A percentile compares a stretch with the other conserved stretches of the same genome.
phyloP scores from a whole-genome alignment of 2,329 filamentous ascomycete genomes.

The Trichoderma asperellum region DNA sequence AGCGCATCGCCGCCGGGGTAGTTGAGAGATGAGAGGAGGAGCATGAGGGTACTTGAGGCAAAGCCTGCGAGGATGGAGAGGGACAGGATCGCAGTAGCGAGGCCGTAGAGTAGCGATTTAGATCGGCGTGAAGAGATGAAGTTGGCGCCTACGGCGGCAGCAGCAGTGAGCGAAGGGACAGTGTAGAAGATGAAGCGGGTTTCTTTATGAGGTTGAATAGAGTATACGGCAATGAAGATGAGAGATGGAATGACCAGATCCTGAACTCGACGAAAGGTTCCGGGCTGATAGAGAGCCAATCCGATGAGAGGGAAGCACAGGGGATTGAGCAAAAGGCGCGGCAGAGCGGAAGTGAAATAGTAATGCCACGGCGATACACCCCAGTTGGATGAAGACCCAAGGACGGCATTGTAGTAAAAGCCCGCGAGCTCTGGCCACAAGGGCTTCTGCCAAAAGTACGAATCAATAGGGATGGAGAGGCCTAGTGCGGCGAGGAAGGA shows the following conservation, averaged over 20 bases:
- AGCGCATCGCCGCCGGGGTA: slow-evolving; percentile 91
- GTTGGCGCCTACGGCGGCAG: slow-evolving; percentile 73
- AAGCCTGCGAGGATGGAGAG: slow-evolving; percentile 65
- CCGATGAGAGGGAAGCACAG: slow-evolving; percentile 61
- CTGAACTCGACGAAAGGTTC: slow-evolving; percentile 48
- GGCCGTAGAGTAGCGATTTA: slow-evolving; percentile 61
- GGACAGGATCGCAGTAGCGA: slow-evolving; percentile 59
- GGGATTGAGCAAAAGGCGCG: slow-evolving; percentile 83
- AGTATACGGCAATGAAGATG: slow-evolving; percentile 78
- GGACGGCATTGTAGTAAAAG: slow-evolving; percentile 89
- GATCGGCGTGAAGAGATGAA: slow-evolving; percentile 68
- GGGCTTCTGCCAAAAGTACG: slow-evolving; percentile 87
- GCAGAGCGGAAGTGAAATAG: slow-evolving; percentile 82
- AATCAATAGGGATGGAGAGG: slow-evolving; percentile 77
- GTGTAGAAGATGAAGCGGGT: slow-evolving; percentile 92
- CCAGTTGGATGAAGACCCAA: slow-evolving; percentile 84
- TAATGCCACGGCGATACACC: slow-evolving; percentile 83
- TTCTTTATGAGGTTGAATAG: slow-evolving; percentile 91
- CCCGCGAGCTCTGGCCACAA: slow-evolving; percentile 90
- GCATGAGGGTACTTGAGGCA: slow-evolving; percentile 64
- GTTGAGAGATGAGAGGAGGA: slow-evolving; percentile 83
- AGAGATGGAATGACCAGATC: slow-evolving; percentile 67
- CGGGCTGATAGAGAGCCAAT: slow-evolving; percentile 54
- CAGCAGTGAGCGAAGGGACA: slow-evolving; percentile 77
- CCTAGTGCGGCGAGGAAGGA: slow-evolving; percentile 69